Evolutionary conservation across 805 yeast genomes (phyloP).

Genomic region (Saccharomycopsis lassenensis): DNA sequence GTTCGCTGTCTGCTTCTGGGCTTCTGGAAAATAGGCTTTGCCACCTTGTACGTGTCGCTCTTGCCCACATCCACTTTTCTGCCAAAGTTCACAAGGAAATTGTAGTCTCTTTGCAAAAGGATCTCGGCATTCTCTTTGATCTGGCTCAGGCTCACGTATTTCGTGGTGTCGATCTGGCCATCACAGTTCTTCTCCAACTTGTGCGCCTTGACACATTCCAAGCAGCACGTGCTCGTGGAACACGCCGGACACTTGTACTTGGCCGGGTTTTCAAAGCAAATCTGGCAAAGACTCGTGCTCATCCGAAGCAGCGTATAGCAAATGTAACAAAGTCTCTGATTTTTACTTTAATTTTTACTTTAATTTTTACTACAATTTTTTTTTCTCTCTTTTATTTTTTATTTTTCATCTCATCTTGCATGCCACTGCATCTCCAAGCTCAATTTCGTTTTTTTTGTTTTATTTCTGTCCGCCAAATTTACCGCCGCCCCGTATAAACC

Average conservation of each 20-base stretch:
- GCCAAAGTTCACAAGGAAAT: conserved; percentile 51
- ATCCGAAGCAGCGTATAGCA: no score
- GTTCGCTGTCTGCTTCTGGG: conserved; percentile 3
- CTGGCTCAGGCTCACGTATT: conserved; percentile 35
- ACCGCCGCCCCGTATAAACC: no score
- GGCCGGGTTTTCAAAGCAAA: conserved; percentile 32
- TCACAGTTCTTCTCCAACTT: conserved; percentile 52
- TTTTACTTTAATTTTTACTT: no score
- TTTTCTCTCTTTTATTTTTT: background rate
- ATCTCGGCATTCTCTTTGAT: conserved; percentile 25
- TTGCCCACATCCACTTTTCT: conserved; percentile 51
- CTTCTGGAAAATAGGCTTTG: conserved; percentile 15
- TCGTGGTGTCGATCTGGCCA: conserved; percentile 53
- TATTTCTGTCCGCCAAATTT: no score
- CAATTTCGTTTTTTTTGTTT: no score
- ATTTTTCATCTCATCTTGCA: background rate
- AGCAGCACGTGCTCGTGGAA: conserved; percentile 50
- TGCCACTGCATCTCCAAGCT: background rate
- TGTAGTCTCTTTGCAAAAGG: conserved; percentile 70
- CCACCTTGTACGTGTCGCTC: conserved; percentile 29
- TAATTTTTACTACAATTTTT: background rate
- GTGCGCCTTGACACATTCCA: conserved; percentile 62
- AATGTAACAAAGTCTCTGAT: no score
- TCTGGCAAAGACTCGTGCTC: no score
- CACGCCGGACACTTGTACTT: conserved; percentile 84